Evolutionary conservation across 2,329 filamentous ascomycete genomes (phyloP), one percentile per base, ranked within the genome.

Genomic region (Fusarium stilboides): DNA sequence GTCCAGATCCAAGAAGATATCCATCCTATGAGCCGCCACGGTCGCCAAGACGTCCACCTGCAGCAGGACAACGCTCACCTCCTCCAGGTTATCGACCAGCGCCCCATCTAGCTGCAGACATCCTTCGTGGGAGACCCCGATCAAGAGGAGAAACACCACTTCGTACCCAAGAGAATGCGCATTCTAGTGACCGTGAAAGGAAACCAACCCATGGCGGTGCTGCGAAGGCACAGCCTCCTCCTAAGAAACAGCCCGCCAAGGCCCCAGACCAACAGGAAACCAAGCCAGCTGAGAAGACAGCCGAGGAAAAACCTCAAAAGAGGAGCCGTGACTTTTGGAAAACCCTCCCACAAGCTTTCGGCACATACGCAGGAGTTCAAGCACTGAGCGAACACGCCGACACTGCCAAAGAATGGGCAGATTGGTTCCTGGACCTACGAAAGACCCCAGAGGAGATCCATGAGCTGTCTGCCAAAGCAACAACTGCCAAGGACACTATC

Each of bases 371-470:
- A 1, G 71, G 76, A 4, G 57, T 78, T 12, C 68, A 76, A 6
- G 65, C 69, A 0, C 55, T 78, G 1, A 67, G 70, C 1, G 69
- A 76, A 2, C 73, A 78, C 13, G 77, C 75, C 1, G 75, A 77
- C 44, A 75, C 71, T 5, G 77, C 76, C 22, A 78, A 78, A 57
- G 76, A 79, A 31, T 79, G 77, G 77, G 70, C 73, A 3, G 76
- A 77, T 12, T 79, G 77, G 77, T 65, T 79, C 40, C 76, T 72
- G 55, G 70, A 77, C 22, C 57, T 79, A 0, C 72, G 74, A 34
- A 77, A 74, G 17, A 77, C 77, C 0, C 77, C 77, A 0, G 74
- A 75, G 5, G 77, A 79, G 28, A 78, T 79, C 5, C 62, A 73
- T 3, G 70, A 70, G 1, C 60, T 79, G 0, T 74, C 76, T 0